Conservation (phyloP, 495 filamentous ascomycete genomes). For the Mycothermus thermophilus region DNA sequence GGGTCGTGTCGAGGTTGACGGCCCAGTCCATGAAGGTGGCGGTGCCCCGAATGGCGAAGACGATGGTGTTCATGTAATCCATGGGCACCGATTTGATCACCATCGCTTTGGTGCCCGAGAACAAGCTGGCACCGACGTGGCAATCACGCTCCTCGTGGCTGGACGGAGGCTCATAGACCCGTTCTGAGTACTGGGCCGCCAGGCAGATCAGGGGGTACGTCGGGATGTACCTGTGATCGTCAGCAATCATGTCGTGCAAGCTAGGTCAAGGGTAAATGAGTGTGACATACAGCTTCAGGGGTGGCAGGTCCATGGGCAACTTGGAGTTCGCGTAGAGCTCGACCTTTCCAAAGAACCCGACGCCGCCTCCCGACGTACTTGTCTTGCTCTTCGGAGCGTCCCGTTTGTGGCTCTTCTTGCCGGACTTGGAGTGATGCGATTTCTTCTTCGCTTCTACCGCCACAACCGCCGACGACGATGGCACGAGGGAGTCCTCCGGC, state of each 20-base stretch:
- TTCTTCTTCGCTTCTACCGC: slow-evolving; percentile 11
- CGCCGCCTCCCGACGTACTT: slow-evolving; percentile 25
- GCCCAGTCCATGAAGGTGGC: slow-evolving; percentile 74
- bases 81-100: slow-evolving; percentile 63
- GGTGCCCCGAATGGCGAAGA: slow-evolving; percentile 68
- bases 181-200: slow-evolving; percentile 58
- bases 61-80: slow-evolving; percentile 60
- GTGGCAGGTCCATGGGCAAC: slow-evolving; percentile 50
- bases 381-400: slow-evolving; percentile 21
- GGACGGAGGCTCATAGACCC: slow-evolving; percentile 51
- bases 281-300: slow-evolving; percentile 45
- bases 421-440: slow-evolving; percentile 14
- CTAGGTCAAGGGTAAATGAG: not conserved
- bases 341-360: slow-evolving; percentile 60
- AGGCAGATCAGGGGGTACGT: slow-evolving; percentile 60
- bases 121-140: slow-evolving; percentile 55
- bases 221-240: slow-evolving; percentile 40
- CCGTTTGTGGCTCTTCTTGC: slow-evolving; percentile 14
- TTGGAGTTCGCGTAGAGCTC: slow-evolving; percentile 67
- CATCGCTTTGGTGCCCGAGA: slow-evolving; percentile 66
- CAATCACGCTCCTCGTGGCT: slow-evolving; percentile 42
- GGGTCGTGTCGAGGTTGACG: slow-evolving; percentile 57
- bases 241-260: slow-evolving; percentile 1
- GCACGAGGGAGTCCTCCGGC: slow-evolving; percentile 17
- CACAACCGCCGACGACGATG: slow-evolving; percentile 7